Evolutionary conservation across 352 stramenopile genomes (phyloP).

Genomic region (Phytophthora ohioensis): DNA sequence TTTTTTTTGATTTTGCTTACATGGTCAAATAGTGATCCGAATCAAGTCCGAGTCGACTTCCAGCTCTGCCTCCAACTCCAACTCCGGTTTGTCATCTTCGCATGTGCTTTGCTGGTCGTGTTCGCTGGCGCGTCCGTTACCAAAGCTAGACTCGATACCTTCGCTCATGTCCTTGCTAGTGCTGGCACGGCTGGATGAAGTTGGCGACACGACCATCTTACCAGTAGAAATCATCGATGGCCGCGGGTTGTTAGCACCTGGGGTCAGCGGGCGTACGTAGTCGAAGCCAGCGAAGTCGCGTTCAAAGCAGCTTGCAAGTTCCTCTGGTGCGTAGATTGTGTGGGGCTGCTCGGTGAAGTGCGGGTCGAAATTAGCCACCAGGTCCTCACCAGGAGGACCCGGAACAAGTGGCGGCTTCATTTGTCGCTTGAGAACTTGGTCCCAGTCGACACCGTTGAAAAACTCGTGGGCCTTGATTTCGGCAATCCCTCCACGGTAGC

Average conservation of each 20-base stretch:
- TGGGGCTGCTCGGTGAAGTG: constrained; percentile 89
- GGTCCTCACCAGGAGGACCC: constrained; percentile 62
- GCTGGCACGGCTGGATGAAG: constrained; percentile 30
- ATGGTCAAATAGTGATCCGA: constrained; percentile 65
- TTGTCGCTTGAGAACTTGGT: constrained; percentile 75
- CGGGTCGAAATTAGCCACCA: constrained; percentile 89
- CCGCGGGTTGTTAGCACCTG: constrained; percentile 3
- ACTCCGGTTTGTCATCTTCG: constrained; percentile 67
- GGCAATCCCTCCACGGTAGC: constrained; percentile 59
- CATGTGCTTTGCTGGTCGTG: constrained; percentile 34
- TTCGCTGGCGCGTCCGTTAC: constrained; percentile 22
- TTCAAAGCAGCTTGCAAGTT: constrained; percentile 71
- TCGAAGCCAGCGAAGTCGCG: constrained; percentile 88
- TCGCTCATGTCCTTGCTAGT: constrained; percentile 44
- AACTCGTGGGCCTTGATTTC: constrained; percentile 83
- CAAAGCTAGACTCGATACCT: constrained; percentile 45
- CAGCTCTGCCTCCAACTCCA: constrained; percentile 52
- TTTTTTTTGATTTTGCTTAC: not conserved
- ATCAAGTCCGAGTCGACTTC: constrained; percentile 45
- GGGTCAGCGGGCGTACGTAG: constrained; percentile 61
- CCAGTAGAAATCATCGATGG: constrained; percentile 11
- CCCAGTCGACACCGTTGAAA: constrained; percentile 83
- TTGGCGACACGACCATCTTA: constrained; percentile 21
- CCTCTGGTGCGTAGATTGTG: constrained; percentile 78
- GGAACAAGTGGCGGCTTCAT: constrained; percentile 69